Percentiles rank a stretch among this genome's conserved stretches.
Evolutionary conservation across 768 basidiomycete genomes (phyloP).

Genomic region (Lactarius indigo): DNA sequence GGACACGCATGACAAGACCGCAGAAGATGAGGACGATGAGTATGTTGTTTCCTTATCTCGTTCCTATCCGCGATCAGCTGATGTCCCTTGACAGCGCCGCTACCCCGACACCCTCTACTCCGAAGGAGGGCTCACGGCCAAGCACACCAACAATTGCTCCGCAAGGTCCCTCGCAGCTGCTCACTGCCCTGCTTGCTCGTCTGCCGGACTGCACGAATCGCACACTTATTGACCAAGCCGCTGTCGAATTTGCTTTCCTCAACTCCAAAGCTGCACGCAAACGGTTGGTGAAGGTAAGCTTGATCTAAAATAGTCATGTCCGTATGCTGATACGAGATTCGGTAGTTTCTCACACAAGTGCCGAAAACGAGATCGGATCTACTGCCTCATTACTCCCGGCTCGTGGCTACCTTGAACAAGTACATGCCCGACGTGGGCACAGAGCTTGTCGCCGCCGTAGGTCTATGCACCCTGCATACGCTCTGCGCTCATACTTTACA

Average conservation of each 20-base stretch:
- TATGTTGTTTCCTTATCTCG: conserved; percentile 26
- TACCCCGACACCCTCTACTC: conserved; percentile 68
- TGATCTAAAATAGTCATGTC: too few relatives aligned
- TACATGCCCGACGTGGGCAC: conserved; percentile 94
- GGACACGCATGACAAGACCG: conserved; percentile 23
- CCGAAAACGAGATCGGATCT: conserved; percentile 88
- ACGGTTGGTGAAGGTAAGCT: conserved; percentile 72
- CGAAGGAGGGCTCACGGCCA: conserved; percentile 50
- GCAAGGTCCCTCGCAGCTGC: conserved; percentile 89
- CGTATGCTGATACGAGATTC: background rate
- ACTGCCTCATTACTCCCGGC: conserved; percentile 86
- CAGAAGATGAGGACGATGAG: conserved; percentile 30
- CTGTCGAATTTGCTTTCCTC: conserved; percentile 92
- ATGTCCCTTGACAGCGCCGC: conserved; percentile 32
- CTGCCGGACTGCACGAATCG: conserved; percentile 94
- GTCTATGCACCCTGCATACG: conserved; percentile 28
- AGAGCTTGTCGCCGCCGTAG: conserved; percentile 76
- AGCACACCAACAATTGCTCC: conserved; percentile 68
- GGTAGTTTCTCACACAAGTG: conserved; percentile 74
- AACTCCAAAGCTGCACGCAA: conserved; percentile 97
- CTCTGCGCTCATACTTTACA: conserved; percentile 32
- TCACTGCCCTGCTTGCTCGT: conserved; percentile 85
- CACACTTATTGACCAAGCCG: conserved; percentile 85
- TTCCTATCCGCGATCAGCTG: background rate
- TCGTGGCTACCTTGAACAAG: conserved; percentile 81